A percentile compares a stretch with the other conserved stretches of the same genome.
These are phyloP conservation scores for Diplotaxis tenuifolia DNA, from an alignment of 345 rosid species.

Conservation along the genomic window DNA sequence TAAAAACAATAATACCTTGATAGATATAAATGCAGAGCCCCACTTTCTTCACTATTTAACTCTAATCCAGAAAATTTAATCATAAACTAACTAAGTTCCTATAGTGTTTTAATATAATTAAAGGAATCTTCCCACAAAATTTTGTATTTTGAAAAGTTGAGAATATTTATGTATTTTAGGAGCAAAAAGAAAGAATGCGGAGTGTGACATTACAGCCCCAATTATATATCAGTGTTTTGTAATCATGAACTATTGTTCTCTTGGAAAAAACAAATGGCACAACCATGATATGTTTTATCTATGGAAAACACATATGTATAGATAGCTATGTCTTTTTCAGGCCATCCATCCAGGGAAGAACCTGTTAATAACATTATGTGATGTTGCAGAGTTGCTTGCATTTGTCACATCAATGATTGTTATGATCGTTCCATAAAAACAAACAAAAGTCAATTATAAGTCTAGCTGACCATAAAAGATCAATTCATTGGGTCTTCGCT, in stretches of 20 bases:
- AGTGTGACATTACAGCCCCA: constrained; percentile 12
- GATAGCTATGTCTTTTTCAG: constrained; percentile 26
- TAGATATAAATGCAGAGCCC: too few relatives aligned
- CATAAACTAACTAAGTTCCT: not conserved
- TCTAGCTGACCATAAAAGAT: not conserved
- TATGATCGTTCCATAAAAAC: constrained; percentile 24
- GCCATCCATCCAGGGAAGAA: constrained; percentile 47
- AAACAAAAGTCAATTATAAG: not conserved
- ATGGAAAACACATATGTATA: constrained; percentile 27
- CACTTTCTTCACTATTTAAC: not conserved
- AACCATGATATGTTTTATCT: too few relatives aligned
- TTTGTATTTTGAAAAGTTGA: not conserved
- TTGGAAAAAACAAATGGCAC: constrained; percentile 18
- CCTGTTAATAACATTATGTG: constrained; percentile 37
- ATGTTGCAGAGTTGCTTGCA: constrained; percentile 35
- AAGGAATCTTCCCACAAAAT: not conserved
- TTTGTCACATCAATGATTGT: constrained; percentile 33
- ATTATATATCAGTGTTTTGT: constrained; percentile 23
- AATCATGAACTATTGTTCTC: constrained; percentile 26
- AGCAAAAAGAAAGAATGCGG: not conserved
- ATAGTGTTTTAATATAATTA: not conserved
- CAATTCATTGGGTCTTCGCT: not conserved
- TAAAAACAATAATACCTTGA: too few relatives aligned
- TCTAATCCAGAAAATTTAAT: not conserved
- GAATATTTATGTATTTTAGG: not conserved